These are phyloP conservation scores for Viola pubescens DNA, from an alignment of 441 rosid species.

Conservation along the genomic window DNA sequence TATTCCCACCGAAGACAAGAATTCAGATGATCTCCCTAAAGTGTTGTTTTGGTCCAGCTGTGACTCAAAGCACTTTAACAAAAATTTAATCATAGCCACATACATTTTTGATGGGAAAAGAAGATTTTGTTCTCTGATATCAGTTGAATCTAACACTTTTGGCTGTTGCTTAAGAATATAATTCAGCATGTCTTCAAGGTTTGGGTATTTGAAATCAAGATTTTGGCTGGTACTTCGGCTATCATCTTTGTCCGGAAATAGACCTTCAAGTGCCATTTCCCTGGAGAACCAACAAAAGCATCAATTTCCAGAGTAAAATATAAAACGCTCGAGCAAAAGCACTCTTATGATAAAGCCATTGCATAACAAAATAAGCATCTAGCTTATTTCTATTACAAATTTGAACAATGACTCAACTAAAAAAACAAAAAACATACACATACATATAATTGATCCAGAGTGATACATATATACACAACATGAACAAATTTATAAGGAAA, in stretches of 20 bases:
- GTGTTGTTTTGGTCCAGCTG: slow-evolving; percentile 53
- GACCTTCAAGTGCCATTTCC: slow-evolving; percentile 92
- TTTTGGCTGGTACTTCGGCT: slow-evolving; percentile 35
- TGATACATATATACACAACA: background rate
- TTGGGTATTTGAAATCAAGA: slow-evolving; percentile 55
- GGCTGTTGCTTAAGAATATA: slow-evolving; percentile 82
- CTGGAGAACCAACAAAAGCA: slow-evolving; percentile 28
- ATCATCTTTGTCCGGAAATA: slow-evolving; percentile 58
- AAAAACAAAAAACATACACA: background rate
- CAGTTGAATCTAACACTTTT: slow-evolving; percentile 55
- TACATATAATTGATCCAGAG: background rate
- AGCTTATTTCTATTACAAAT: background rate
- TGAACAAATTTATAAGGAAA: background rate
- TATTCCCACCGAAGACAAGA: slow-evolving; percentile 51
- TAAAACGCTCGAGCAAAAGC: too few relatives aligned
- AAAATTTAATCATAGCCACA: slow-evolving; percentile 66
- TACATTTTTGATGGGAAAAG: slow-evolving; percentile 71
- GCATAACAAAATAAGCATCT: too few relatives aligned
- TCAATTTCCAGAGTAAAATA: too few relatives aligned
- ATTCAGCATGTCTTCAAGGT: slow-evolving; percentile 63
- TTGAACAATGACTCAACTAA: background rate
- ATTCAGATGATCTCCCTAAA: slow-evolving; percentile 47
- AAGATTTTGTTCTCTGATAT: slow-evolving; percentile 70
- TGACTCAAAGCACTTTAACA: slow-evolving; percentile 81
- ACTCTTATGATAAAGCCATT: too few relatives aligned